phyloP scores from a whole-genome alignment of 2,329 filamentous ascomycete species.

The Colletotrichum destructivum region DNA sequence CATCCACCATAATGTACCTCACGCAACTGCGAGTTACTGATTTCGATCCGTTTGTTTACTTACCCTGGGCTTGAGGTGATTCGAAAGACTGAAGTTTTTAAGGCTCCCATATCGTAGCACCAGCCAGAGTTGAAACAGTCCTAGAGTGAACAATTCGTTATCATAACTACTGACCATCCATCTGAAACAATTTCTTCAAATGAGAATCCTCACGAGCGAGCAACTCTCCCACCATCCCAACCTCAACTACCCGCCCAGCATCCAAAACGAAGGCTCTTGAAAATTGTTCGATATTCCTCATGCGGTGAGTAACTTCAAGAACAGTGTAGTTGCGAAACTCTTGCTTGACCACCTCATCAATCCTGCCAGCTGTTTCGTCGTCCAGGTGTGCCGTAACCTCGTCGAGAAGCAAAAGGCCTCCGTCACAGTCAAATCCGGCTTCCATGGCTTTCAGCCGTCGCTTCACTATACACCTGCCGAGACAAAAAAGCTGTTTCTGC shows the following conservation, averaged over 20 bases:
- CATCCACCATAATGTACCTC: no score
- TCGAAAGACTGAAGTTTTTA: no score
- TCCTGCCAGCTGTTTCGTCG: slow-evolving; percentile 49
- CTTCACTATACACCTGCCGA: slow-evolving; percentile 72
- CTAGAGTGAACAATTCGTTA: not conserved
- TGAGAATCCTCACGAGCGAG: not conserved
- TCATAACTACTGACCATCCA: not conserved
- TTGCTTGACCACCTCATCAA: slow-evolving; percentile 48
- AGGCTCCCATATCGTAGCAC: no score
- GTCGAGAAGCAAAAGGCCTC: slow-evolving; percentile 51
- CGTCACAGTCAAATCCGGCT: not conserved
- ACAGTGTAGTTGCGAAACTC: slow-evolving; percentile 62
- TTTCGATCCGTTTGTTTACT: no score
- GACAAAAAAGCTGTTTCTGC: slow-evolving; percentile 75
- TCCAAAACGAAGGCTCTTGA: slow-evolving; percentile 59
- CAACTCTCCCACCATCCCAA: not conserved
- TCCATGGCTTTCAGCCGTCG: slow-evolving; percentile 47
- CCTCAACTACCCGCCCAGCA: slow-evolving; percentile 43
- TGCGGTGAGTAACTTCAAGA: slow-evolving; percentile 54
- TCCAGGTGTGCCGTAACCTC: slow-evolving; percentile 53
- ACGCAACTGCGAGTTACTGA: no score
- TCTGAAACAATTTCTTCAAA: not conserved
- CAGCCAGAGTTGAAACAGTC: no score
- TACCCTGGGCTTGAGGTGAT: no score
- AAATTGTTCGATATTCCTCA: slow-evolving; percentile 62